Evolutionary conservation across 345 rosid species (phyloP).

Genomic region (Noccaea bulbosa): DNA sequence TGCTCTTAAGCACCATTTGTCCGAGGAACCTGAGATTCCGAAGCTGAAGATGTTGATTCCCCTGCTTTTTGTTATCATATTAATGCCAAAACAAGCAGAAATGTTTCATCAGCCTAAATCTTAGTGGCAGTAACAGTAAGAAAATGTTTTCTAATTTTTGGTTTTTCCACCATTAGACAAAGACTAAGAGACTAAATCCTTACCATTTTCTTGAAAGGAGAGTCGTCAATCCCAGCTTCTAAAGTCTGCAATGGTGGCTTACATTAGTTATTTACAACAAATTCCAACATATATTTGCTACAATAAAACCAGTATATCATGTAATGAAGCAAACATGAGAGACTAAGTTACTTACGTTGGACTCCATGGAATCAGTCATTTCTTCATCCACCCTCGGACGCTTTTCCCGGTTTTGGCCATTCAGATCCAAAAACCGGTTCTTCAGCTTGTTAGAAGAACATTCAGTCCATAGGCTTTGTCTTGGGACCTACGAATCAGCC

Average conservation of each 20-base stretch:
- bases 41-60: slow-evolving; percentile 54
- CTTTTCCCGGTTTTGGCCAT: slow-evolving; percentile 66
- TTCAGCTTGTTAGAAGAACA: slow-evolving; percentile 44
- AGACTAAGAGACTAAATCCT: slow-evolving; percentile 24
- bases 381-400: slow-evolving; percentile 69
- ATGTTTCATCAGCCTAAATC: slow-evolving; percentile 9
- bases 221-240: slow-evolving; percentile 43
- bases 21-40: slow-evolving; percentile 40
- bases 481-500: slow-evolving; percentile 65
- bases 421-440: slow-evolving; percentile 41
- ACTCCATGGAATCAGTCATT: slow-evolving; percentile 52
- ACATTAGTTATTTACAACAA: not conserved
- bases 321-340: not conserved
- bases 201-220: slow-evolving; percentile 79
- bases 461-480: slow-evolving; percentile 80
- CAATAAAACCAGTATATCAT: not conserved
- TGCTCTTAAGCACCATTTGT: slow-evolving; percentile 41
- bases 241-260: slow-evolving; percentile 48
- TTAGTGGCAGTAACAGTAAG: not conserved
- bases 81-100: not conserved
- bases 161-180: not conserved
- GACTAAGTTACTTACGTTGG: slow-evolving; percentile 43
- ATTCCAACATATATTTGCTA: not conserved
- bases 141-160: not conserved
- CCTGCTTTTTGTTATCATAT: slow-evolving; percentile 57